Percentiles rank a stretch among this genome's conserved stretches.
phyloP scores from a whole-genome alignment of 1,139 yeast genomes.

The Pichia sp. region DNA sequence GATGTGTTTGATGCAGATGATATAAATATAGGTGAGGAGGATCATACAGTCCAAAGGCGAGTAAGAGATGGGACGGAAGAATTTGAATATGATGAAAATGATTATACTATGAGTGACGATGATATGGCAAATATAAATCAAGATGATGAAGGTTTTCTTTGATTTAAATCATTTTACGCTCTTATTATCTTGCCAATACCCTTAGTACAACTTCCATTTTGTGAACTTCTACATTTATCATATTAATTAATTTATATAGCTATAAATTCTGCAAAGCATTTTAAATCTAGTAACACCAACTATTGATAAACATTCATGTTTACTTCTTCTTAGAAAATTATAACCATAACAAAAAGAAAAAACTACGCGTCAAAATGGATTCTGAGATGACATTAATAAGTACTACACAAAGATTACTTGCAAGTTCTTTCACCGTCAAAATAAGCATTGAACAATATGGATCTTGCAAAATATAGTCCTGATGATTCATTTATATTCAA shows the following conservation, averaged over 20 bases:
- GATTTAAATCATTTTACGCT: background rate
- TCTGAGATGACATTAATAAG: too few relatives aligned
- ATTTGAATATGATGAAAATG: conserved; percentile 32
- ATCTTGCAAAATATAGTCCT: conserved; percentile 9
- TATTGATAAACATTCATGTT: too few relatives aligned
- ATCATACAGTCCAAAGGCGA: conserved; percentile 8
- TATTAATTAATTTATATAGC: too few relatives aligned
- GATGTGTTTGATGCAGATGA: conserved; percentile 29
- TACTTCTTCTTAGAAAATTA: too few relatives aligned
- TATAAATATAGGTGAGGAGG: conserved; percentile 18
- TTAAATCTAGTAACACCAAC: too few relatives aligned
- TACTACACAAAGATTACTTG: too few relatives aligned
- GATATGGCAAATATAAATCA: conserved; percentile 25
- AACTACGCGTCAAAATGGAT: too few relatives aligned
- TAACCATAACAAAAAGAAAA: too few relatives aligned
- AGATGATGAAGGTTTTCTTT: conserved; percentile 29
- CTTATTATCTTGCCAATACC: background rate
- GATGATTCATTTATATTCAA: conserved; percentile 7
- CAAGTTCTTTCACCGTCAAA: too few relatives aligned
- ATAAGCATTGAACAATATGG: conserved; percentile 1
- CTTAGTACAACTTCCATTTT: background rate
- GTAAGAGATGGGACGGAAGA: conserved; percentile 14
- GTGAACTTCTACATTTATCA: background rate
- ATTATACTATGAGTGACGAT: conserved; percentile 34
- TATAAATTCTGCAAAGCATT: too few relatives aligned